A percentile compares a stretch with the other conserved stretches of the same genome.
Evolutionary conservation across 2,329 filamentous ascomycete species (phyloP).

Genomic region (Bipolaris cookei): DNA sequence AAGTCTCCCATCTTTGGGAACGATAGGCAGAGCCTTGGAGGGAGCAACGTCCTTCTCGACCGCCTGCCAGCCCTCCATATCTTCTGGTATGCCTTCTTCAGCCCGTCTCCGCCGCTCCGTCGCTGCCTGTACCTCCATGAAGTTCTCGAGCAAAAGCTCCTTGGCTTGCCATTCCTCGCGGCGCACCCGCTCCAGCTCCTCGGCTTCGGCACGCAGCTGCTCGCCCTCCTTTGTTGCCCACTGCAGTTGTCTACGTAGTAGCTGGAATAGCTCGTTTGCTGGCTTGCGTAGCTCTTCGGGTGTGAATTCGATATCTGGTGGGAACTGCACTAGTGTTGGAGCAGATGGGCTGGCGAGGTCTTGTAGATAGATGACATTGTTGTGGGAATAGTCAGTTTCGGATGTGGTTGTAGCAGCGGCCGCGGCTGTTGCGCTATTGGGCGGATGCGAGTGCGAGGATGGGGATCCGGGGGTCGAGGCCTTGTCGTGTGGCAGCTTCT

Average conservation of each 20-base stretch:
- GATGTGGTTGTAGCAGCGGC: slow-evolving; percentile 17
- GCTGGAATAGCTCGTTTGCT: slow-evolving; percentile 70
- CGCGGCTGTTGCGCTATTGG: slow-evolving; percentile 31
- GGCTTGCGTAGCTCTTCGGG: slow-evolving; percentile 68
- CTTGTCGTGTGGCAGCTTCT: slow-evolving; percentile 40
- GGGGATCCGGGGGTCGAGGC: slow-evolving; percentile 46
- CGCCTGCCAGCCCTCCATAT: slow-evolving; percentile 36
- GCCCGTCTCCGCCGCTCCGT: slow-evolving; percentile 38
- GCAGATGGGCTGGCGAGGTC: slow-evolving; percentile 66
- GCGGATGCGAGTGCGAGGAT: slow-evolving; percentile 36
- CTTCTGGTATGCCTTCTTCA: slow-evolving; percentile 43
- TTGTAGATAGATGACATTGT: slow-evolving; percentile 65
- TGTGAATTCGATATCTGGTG: slow-evolving; percentile 66
- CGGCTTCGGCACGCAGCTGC: slow-evolving; percentile 67
- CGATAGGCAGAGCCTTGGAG: slow-evolving; percentile 40
- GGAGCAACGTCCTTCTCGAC: slow-evolving; percentile 49
- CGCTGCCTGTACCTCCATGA: slow-evolving; percentile 71
- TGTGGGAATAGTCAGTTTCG: slow-evolving; percentile 56
- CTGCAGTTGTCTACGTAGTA: slow-evolving; percentile 68
- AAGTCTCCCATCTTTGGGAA: slow-evolving; percentile 29
- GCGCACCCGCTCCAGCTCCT: slow-evolving; percentile 69
- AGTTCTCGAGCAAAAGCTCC: slow-evolving; percentile 77
- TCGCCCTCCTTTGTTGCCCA: slow-evolving; percentile 75
- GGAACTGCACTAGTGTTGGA: slow-evolving; percentile 59
- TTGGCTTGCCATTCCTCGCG: slow-evolving; percentile 80